Base-by-base conservation (phyloP, 352 stramenopile species). In the Phytophthora pluvialis region DNA sequence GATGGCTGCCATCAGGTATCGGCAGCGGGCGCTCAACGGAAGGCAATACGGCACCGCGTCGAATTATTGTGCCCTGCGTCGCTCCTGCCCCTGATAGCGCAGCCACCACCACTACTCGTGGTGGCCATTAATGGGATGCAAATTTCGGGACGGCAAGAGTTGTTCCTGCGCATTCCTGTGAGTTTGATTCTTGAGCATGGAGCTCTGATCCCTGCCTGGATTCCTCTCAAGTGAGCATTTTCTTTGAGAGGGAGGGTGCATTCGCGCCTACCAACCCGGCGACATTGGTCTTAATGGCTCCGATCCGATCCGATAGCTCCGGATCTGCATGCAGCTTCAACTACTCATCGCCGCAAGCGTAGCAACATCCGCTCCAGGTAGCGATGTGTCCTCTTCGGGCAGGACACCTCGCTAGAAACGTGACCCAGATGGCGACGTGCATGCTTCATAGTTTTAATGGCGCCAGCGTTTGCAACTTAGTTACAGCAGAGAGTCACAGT, bases 1-100 rank as follows among this genome's bases (percentile, higher is more conserved):
- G 35, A 55, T 63, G 55, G 55, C 55, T 63, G 32, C 54, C 28
- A 42, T 21, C 21, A 35, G 5, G 3, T 28, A 33, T 21, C 21
- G n/a, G n/a, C n/a, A n/a, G n/a, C n/a, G n/a, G n/a, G 21, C 21
- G 21, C 21, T 21, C 21, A 2, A 2, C 21, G 21, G 2, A 21
- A 21, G 21, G 21, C 21, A 21, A 2, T 21, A 21, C 21, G 21
- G 21, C 21, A 21, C 21, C 21, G 21, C 21, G 21, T 21, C 21
- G 21, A 21, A n/a, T n/a, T n/a, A n/a, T n/a, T n/a, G n/a, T n/a
- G n/a, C n/a, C n/a, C n/a, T n/a, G n/a, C n/a, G n/a, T n/a, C n/a
- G n/a, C n/a, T n/a, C n/a, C n/a, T n/a, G n/a, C n/a, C n/a, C n/a
- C 21, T 21, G 21, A 21, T 21, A 21, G 21, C 21, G 21, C 21